Base-by-base conservation (phyloP, 169 alveolate species). In the Plasmodium reichenowi region DNA sequence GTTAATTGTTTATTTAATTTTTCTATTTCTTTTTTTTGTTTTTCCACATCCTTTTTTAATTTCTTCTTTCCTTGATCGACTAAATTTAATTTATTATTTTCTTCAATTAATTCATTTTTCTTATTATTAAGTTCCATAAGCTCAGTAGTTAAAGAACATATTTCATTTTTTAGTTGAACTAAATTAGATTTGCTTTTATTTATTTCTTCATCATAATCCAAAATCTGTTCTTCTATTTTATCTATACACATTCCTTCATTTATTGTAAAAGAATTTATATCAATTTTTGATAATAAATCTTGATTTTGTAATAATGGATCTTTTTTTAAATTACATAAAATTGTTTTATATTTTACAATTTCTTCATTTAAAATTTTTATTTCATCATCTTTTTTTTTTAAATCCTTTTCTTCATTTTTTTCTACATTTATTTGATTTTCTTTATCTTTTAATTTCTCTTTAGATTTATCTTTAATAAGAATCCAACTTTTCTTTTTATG, bases 51-150 rank as follows among this genome's bases (percentile, higher is more conserved):
- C 59, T 13, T 17, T 22, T 71, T 80, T 24, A 5, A 32, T 62
- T 12, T 56, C 38, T 68, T 56, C n/a, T 12, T 38, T 47, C 22
- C 88, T 15, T 60, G 52, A n/a, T 10, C 52, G 9, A 43, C 66
- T 64, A 22, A 17, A 43, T 17, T 56, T 67, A 76, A 64, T 12
- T 20, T 50, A 43, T 45, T 43, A 48, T 80, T 26, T 50, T 62
- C 29, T 29, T 80, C 90, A n/a, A 20, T 60, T 29, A 80, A 13
- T 7, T 67, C 90, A 48, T 80, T 80, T 72, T 80, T 80, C 24
- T 32, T 17, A 80, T 80, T 80, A 38, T 80, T 67, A 22, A 80
- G 60, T 63, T 80, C 38, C 72, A 56, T 67, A 1, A 80, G 17
- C 63, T 80, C 90, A 26, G 58, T 68, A 7, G 73, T 80, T 20